These are phyloP conservation scores for Sclerotinia glacialis DNA, from an alignment of 2,329 filamentous ascomycete species.

Conservation along the genomic window DNA sequence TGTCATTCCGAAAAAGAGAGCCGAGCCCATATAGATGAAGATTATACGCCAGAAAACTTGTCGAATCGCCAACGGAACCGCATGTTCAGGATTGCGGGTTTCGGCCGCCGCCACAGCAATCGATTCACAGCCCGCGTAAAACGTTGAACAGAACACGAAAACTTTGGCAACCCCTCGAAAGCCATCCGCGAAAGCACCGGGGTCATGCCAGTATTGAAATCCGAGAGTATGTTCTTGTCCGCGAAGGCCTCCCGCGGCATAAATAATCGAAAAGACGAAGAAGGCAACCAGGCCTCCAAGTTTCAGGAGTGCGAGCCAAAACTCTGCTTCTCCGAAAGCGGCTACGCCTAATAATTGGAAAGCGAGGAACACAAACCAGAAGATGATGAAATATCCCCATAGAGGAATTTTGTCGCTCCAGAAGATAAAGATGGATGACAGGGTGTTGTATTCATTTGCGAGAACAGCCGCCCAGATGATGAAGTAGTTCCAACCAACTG, in stretches of 20 bases:
- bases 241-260: constrained; percentile 64
- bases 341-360: constrained; percentile 71
- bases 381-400: constrained; percentile 70
- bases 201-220: constrained; percentile 69
- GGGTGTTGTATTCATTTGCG: constrained; percentile 69
- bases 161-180: constrained; percentile 64
- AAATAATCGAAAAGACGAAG: constrained; percentile 71
- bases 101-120: constrained; percentile 56
- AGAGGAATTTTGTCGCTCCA: constrained; percentile 60
- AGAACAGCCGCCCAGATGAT: constrained; percentile 46
- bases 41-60: constrained; percentile 93
- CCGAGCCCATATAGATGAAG: constrained; percentile 76
- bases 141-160: constrained; percentile 67
- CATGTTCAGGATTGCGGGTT: constrained; percentile 47
- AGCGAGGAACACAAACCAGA: constrained; percentile 67
- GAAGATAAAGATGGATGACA: constrained; percentile 62
- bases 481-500: constrained; percentile 51
- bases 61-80: constrained; percentile 65
- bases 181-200: constrained; percentile 68
- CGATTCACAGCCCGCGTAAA: constrained; percentile 66
- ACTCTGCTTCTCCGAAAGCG: constrained; percentile 75
- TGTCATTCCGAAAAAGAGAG: constrained; percentile 72
- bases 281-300: constrained; percentile 67
- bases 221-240: constrained; percentile 58
- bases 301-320: constrained; percentile 74